Conservation (phyloP, 106 monocot genomes). For the Xerophyta viscosa region DNA sequence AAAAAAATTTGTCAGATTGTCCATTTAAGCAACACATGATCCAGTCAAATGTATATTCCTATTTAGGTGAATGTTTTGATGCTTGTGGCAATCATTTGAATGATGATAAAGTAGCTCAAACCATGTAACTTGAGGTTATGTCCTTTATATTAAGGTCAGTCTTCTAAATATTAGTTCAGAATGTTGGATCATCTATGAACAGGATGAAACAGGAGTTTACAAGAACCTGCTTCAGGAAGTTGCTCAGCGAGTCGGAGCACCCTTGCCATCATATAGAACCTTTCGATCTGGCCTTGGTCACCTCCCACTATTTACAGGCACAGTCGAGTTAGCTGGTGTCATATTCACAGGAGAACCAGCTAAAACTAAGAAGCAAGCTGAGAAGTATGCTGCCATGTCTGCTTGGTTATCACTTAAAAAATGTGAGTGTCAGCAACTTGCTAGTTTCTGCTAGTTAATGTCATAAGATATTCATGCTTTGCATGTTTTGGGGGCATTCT, state of each 20-base stretch:
- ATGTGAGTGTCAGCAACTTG: conserved; percentile 36
- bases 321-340: conserved; percentile 87
- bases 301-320: conserved; percentile 77
- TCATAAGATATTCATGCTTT: too few species aligned
- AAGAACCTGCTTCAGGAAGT: conserved; percentile 97
- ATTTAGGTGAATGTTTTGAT: too few species aligned
- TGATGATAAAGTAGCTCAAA: too few species aligned
- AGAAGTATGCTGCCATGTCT: conserved; percentile 93
- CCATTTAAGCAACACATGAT: too few species aligned
- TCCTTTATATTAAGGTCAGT: too few species aligned
- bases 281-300: conserved; percentile 81
- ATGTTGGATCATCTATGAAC: conserved; percentile 6
- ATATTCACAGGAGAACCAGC: conserved; percentile 92
- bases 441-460: too few species aligned
- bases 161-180: background rate
- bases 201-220: conserved; percentile 99
- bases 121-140: too few species aligned
- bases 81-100: too few species aligned
- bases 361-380: conserved; percentile 97
- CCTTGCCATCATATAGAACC: conserved; percentile 78
- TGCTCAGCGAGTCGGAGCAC: conserved; percentile 89
- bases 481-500: too few species aligned
- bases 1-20: too few species aligned
- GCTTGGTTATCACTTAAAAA: conserved; percentile 89
- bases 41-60: too few species aligned